Conservation (phyloP, 768 basidiomycete genomes). For the Mycena polygramma region DNA sequence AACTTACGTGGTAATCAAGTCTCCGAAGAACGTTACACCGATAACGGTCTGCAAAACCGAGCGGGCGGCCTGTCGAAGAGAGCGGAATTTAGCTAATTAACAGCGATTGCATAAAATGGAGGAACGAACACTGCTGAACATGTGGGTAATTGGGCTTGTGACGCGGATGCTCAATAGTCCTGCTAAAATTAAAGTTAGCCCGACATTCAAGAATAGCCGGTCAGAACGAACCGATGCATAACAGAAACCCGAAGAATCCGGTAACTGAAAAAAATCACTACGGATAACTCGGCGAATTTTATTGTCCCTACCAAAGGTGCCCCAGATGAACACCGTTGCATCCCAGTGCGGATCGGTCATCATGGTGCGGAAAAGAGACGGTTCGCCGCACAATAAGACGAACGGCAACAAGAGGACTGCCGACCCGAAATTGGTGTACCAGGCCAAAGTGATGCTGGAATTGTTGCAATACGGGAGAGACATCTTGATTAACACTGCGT, state of each 20-base stretch:
- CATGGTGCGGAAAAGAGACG: constrained; percentile 54
- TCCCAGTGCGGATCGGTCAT: constrained; percentile 60
- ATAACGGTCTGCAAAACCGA: constrained; percentile 88
- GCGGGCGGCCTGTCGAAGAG: constrained; percentile 70
- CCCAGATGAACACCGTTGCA: constrained; percentile 69
- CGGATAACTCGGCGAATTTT: too few relatives aligned
- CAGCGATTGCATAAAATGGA: constrained; percentile 4
- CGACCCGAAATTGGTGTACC: constrained; percentile 83
- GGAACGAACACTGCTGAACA: constrained; percentile 81
- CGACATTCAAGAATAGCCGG: too few relatives aligned
- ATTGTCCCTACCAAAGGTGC: constrained; percentile 51
- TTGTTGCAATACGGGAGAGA: constrained; percentile 78
- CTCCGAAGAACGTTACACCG: constrained; percentile 82
- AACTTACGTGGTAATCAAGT: constrained; percentile 79
- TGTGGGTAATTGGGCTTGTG: constrained; percentile 87
- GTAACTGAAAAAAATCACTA: constrained; percentile 54
- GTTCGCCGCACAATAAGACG: constrained; percentile 70
- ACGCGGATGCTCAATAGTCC: constrained; percentile 86
- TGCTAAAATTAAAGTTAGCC: constrained; percentile 42
- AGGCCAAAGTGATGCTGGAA: constrained; percentile 80
- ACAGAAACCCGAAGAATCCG: constrained; percentile 84
- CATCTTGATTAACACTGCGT: constrained; percentile 81
- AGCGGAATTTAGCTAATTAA: constrained; percentile 30
- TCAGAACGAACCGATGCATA: constrained; percentile 65
- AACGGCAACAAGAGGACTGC: constrained; percentile 75